Percentiles rank a stretch among this genome's conserved stretches.
These are phyloP conservation scores for Colletotrichum musicola DNA, from an alignment of 2,329 filamentous ascomycete species.

Conservation along the genomic window DNA sequence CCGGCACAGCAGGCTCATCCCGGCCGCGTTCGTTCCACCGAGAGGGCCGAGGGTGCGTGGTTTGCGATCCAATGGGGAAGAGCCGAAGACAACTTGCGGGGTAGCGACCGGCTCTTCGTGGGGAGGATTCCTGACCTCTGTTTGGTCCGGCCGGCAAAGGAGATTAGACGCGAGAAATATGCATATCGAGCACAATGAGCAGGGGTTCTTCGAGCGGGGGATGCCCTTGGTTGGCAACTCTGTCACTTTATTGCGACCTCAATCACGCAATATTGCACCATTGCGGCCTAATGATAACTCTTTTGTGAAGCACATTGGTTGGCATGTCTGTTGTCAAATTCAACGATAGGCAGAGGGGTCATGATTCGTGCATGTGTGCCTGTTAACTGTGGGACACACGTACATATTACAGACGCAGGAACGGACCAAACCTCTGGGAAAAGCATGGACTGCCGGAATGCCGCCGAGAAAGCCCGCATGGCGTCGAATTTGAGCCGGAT, in stretches of 20 bases:
- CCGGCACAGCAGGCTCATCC: slow-evolving; percentile 27
- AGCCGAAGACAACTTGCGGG: slow-evolving; percentile 26
- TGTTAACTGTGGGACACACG: not conserved
- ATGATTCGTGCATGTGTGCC: not conserved
- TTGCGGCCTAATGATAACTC: not conserved
- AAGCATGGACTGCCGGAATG: not conserved
- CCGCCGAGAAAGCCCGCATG: not conserved
- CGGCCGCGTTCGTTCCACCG: slow-evolving; percentile 29
- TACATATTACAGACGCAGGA: not conserved
- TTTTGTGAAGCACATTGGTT: not conserved
- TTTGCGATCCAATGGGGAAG: slow-evolving; percentile 31
- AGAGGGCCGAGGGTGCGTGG: slow-evolving; percentile 3
- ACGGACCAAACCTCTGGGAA: slow-evolving; percentile 5
- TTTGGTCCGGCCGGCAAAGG: slow-evolving; percentile 4
- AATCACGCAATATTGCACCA: slow-evolving; percentile 30
- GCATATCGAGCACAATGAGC: slow-evolving; percentile 8
- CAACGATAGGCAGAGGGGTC: no score
- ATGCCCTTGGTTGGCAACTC: not conserved
- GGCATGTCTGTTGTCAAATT: not conserved
- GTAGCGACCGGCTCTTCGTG: not conserved
- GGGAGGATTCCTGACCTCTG: not conserved
- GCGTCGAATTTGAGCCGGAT: not conserved
- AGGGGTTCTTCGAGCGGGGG: slow-evolving; percentile 9
- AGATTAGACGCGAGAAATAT: slow-evolving; percentile 23
- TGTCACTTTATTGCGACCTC: slow-evolving; percentile 9